Evolutionary conservation across 306 rosid genomes (phyloP), one percentile per base, ranked within the genome.

Genomic region (Cucurbita ficifolia): DNA sequence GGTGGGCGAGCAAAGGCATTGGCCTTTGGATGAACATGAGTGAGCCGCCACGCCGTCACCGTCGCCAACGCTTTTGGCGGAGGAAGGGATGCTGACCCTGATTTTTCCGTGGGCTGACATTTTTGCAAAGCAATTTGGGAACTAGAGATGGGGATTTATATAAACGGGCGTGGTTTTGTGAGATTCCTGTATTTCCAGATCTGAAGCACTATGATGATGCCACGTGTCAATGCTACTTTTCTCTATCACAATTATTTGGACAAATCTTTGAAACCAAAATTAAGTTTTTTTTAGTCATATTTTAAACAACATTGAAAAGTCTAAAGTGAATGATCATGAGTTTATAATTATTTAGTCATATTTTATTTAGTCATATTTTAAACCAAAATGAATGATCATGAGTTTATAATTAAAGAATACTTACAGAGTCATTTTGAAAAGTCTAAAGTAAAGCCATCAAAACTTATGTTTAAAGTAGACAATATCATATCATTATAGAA

Each of bases 41-140:
- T 63, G 70, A 42, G 51, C 33, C 50, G 2, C 0, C 49, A 19
- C 49, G 22, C 13, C 50, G 17, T 18, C 72, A 36, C 18, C 53
- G 5, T 67, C 72, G n/a, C 72, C 72, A 39, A 5, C 40, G 55
- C 53, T 67, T 45, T 67, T 67, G 54, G 72, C 72, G 29, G 72
- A 11, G 55, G 53, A 19, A 5, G 54, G 53, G 33, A 22, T 40
- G 4, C 24, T 63, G 70, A 63, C 39, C 17, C 35, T 9, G 14
- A 38, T 38, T 63, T 63, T 63, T 10, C 8, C 17, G 16, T 17
- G 33, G 50, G 50, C 14, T 38, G 35, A 33, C 70, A 63, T 63
- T 63, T 63, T 40, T 40, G 45, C 70, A 63, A 40, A 63, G 17
- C 70, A 8, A 40, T 19, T 39, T 49, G 7, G 5, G 10, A 63